Conservation (phyloP, 2,329 filamentous ascomycete species). For the Verticillium klebahnii region DNA sequence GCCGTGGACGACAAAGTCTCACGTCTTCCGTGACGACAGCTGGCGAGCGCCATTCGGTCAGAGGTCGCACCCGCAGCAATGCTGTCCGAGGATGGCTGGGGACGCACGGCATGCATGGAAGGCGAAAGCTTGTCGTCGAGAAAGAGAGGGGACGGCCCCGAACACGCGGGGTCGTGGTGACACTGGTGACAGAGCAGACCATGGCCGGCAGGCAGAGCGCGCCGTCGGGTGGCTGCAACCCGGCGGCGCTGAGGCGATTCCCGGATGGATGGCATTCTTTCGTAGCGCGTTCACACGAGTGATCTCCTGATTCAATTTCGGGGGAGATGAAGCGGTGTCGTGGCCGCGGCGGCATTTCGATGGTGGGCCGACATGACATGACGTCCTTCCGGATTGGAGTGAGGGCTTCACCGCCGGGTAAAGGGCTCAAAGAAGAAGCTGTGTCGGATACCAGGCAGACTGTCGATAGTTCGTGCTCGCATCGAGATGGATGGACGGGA, state of each 20-base stretch:
- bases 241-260: background rate
- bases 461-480: background rate
- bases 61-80: background rate
- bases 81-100: background rate
- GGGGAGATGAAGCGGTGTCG: background rate
- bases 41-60: background rate
- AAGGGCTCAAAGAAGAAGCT: background rate
- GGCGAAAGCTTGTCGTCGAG: background rate
- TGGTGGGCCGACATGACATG: background rate
- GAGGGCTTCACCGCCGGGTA: background rate
- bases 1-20: background rate
- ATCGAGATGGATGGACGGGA: background rate
- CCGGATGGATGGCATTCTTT: background rate
- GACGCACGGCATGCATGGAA: background rate
- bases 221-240: background rate
- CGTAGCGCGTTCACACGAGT: background rate
- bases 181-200: background rate
- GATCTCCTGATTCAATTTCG: background rate
- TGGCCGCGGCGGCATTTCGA: background rate
- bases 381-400: background rate
- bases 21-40: background rate
- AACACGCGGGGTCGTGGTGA: background rate
- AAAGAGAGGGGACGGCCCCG: background rate
- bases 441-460: background rate
- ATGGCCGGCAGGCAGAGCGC: background rate